A percentile compares a stretch with the other conserved stretches of the same genome.
Evolutionary conservation across 2,329 filamentous ascomycete genomes (phyloP).

Genomic region (Pseudogymnoascus sp.): DNA sequence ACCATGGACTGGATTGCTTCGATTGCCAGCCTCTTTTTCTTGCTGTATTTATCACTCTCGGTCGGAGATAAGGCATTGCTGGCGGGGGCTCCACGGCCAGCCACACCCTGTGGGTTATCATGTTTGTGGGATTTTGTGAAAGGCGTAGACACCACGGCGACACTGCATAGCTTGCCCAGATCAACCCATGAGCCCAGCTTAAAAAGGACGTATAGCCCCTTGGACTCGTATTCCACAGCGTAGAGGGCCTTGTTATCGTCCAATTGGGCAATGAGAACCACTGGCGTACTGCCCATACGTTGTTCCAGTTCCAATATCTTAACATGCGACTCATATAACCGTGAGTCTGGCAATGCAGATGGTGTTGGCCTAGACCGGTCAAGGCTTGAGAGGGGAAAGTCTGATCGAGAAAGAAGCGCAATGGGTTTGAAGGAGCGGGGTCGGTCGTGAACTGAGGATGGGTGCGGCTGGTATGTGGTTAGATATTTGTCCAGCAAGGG

Average conservation of each 20-base stretch:
- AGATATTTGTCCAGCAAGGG: slow-evolving; percentile 17
- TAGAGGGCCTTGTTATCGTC: slow-evolving; percentile 48
- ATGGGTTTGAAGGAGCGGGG: slow-evolving; percentile 51
- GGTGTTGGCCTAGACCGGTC: slow-evolving; percentile 40
- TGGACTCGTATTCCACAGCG: slow-evolving; percentile 57
- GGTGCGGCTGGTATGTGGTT: slow-evolving; percentile 41
- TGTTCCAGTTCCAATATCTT: slow-evolving; percentile 56
- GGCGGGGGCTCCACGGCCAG: neutral
- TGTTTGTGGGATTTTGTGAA: slow-evolving; percentile 25
- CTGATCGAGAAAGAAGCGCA: slow-evolving; percentile 54
- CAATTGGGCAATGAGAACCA: slow-evolving; percentile 53
- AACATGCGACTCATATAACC: slow-evolving; percentile 53
- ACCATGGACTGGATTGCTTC: slow-evolving; percentile 56
- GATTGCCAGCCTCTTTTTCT: slow-evolving; percentile 51
- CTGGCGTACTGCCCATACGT: slow-evolving; percentile 45
- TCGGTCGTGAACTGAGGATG: slow-evolving; percentile 43
- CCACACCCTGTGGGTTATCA: slow-evolving; percentile 21
- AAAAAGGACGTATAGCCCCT: slow-evolving; percentile 58
- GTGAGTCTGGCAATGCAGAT: slow-evolving; percentile 43
- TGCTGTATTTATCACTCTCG: slow-evolving; percentile 28
- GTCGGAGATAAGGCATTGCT: slow-evolving; percentile 4
- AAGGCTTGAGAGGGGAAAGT: slow-evolving; percentile 52
- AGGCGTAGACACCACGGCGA: slow-evolving; percentile 41
- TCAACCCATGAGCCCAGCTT: slow-evolving; percentile 61
- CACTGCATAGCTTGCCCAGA: slow-evolving; percentile 42